phyloP scores from a whole-genome alignment of 306 rosid genomes.

The Rosa chinensis region DNA sequence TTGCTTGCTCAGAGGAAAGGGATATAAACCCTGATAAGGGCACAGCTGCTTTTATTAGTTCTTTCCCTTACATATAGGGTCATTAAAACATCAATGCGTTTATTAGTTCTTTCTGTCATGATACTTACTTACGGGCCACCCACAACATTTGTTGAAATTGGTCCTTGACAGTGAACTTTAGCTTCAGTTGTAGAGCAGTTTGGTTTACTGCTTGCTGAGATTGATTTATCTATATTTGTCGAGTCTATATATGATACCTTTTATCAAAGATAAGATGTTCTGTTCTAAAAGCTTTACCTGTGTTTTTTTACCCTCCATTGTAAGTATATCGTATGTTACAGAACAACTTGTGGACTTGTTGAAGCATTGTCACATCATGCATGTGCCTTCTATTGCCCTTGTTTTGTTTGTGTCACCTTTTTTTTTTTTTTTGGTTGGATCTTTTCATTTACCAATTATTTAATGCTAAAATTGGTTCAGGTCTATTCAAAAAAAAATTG shows the following conservation, averaged over 20 bases:
- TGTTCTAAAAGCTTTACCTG: background rate
- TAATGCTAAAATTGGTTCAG: conserved; percentile 48
- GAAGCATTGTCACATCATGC: background rate
- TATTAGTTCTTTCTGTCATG: background rate
- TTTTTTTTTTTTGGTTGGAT: background rate
- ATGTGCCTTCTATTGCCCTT: background rate
- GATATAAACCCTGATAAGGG: background rate
- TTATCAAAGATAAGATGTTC: background rate
- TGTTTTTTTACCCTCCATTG: background rate
- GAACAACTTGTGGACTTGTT: background rate
- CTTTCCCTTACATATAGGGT: background rate
- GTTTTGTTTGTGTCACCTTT: background rate
- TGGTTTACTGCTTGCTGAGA: background rate
- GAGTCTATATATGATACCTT: background rate
- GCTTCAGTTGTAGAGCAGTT: background rate
- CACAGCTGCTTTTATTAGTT: background rate
- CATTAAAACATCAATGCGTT: background rate
- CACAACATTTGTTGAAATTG: background rate
- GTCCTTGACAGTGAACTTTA: background rate
- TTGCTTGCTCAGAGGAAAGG: background rate
- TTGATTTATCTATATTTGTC: background rate
- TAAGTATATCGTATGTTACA: background rate
- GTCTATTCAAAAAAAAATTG: no score
- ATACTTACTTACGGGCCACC: no score
- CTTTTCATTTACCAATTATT: conserved; percentile 12